These are phyloP conservation scores for Dothidotthia symphoricarpi DNA, from an alignment of 2,329 filamentous ascomycete species.

Conservation along the genomic window DNA sequence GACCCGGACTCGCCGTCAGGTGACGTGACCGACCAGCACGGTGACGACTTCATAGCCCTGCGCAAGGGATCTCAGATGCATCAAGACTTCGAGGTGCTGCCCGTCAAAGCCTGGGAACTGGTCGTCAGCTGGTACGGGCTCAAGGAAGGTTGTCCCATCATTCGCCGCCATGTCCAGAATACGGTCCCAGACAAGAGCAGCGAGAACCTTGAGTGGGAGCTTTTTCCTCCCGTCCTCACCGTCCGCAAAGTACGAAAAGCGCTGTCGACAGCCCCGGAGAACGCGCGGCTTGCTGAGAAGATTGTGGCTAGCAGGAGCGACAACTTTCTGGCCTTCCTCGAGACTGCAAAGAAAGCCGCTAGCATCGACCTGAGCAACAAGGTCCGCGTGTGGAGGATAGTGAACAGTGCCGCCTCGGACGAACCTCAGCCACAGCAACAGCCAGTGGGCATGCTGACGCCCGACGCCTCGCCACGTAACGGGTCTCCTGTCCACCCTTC, in stretches of 20 bases:
- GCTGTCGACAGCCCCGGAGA: conserved; percentile 61
- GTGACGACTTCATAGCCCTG: conserved; percentile 66
- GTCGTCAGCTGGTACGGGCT: conserved; percentile 81
- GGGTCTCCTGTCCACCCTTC: conserved; percentile 39
- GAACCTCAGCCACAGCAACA: conserved; percentile 22
- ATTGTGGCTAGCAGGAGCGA: conserved; percentile 70
- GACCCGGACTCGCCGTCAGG: conserved; percentile 24
- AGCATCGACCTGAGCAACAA: conserved; percentile 69
- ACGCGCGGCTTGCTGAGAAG: conserved; percentile 60
- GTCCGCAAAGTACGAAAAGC: conserved; percentile 72
- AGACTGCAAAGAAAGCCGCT: conserved; percentile 66
- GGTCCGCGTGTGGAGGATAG: conserved; percentile 72
- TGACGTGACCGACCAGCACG: conserved; percentile 40
- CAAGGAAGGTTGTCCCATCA: conserved; percentile 65
- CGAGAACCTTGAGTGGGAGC: conserved; percentile 75
- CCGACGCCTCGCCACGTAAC: conserved; percentile 47
- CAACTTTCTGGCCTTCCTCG: conserved; percentile 72
- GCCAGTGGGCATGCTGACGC: conserved; percentile 44
- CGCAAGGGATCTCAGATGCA: conserved; percentile 62
- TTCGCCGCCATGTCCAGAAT: conserved; percentile 75
- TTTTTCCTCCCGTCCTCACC: conserved; percentile 80
- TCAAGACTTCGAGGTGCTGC: conserved; percentile 76
- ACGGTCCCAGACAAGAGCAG: conserved; percentile 58
- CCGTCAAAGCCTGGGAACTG: conserved; percentile 76
- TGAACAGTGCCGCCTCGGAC: conserved; percentile 45